These are phyloP conservation scores for Nannochloropsis granulata DNA, from an alignment of 108 stramenopile genomes.

Conservation along the genomic window DNA sequence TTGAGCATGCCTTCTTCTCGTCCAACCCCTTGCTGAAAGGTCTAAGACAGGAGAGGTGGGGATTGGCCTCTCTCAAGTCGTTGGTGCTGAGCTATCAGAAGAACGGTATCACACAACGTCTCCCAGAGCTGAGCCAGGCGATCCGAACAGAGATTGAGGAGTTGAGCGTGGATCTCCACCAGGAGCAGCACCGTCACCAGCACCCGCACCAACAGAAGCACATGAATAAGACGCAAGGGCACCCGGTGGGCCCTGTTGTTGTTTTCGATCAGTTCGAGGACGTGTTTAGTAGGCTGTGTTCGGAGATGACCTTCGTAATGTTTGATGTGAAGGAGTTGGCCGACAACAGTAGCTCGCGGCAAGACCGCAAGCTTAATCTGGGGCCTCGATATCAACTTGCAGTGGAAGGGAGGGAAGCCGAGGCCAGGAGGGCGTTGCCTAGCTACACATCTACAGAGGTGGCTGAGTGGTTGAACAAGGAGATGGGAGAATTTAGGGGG, in stretches of 20 bases:
- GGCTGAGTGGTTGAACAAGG: background rate
- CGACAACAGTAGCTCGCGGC: background rate
- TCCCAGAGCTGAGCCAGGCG: background rate
- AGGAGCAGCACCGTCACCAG: background rate
- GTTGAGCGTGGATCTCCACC: background rate
- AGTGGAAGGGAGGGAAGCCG: background rate
- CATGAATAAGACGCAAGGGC: background rate
- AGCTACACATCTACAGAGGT: background rate
- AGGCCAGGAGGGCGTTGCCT: background rate
- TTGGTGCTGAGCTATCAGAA: background rate
- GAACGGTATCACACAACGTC: background rate
- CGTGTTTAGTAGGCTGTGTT: background rate
- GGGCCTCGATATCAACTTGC: background rate
- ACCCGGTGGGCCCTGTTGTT: background rate
- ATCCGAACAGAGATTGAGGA: background rate
- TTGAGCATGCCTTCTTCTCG: background rate
- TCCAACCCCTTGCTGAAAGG: background rate
- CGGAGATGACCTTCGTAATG: background rate
- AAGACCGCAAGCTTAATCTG: background rate
- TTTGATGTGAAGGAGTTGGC: background rate
- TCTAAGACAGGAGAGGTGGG: background rate
- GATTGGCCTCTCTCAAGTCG: background rate
- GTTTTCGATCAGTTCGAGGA: background rate
- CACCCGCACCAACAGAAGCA: too few species aligned
- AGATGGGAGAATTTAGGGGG: background rate